Evolutionary conservation across 768 basidiomycete genomes (phyloP).

Genomic region (Fomitopsis serialis): DNA sequence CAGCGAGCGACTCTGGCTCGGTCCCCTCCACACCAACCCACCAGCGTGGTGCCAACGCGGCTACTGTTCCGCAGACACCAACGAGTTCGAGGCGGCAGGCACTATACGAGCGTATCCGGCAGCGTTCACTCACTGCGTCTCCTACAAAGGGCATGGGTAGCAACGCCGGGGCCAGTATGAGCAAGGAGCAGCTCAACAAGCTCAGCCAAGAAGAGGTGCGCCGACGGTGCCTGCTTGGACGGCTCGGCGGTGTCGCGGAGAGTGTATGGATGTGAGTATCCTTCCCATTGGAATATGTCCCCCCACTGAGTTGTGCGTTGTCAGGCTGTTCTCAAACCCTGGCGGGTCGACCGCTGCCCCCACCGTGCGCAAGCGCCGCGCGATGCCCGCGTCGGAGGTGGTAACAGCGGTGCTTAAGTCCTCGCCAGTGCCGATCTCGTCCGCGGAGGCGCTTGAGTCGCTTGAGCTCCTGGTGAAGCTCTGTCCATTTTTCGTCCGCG

Average conservation of each 20-base stretch:
- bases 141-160: constrained; percentile 51
- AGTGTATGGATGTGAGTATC: constrained; percentile 72
- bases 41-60: constrained; percentile 49
- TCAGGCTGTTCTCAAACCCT: constrained; percentile 71
- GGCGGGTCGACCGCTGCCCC: constrained; percentile 43
- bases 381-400: constrained; percentile 64
- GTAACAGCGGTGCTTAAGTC: constrained; percentile 69
- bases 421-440: constrained; percentile 74
- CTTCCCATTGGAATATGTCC: no score
- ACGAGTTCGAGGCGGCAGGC: constrained; percentile 73
- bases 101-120: constrained; percentile 75
- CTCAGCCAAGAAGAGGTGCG: constrained; percentile 76
- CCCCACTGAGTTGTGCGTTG: neutral
- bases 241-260: constrained; percentile 78
- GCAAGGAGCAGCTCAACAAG: constrained; percentile 63
- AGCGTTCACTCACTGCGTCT: constrained; percentile 60
- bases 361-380: constrained; percentile 62
- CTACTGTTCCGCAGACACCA: constrained; percentile 62
- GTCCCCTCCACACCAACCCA: constrained; percentile 63
- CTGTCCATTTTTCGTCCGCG: constrained; percentile 78
- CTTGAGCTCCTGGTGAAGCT: constrained; percentile 57
- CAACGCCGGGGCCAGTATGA: constrained; percentile 40
- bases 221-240: constrained; percentile 69
- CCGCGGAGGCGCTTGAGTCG: constrained; percentile 74
- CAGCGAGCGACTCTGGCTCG: constrained; percentile 35